Conservation (phyloP, 495 filamentous ascomycete genomes). For the Talaromyces proteolyticus region DNA sequence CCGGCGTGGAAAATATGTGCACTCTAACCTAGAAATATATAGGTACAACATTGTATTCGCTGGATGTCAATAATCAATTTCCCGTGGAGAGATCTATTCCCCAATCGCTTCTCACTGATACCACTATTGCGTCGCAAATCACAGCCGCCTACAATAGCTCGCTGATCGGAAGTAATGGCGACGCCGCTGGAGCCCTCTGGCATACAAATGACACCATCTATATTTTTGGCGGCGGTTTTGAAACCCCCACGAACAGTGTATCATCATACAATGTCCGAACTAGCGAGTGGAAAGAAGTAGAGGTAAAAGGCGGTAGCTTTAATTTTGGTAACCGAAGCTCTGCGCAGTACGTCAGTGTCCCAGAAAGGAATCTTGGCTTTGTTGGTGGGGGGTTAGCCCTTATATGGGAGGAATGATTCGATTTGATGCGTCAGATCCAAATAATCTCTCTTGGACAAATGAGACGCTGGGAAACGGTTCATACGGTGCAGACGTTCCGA, state of each 20-base stretch:
- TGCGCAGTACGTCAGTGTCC: slow-evolving; percentile 8
- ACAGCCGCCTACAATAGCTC: slow-evolving; percentile 1
- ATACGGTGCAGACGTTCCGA: slow-evolving; percentile 6
- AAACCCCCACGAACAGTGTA: slow-evolving; percentile 5
- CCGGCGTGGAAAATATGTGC: not conserved
- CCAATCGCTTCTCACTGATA: slow-evolving; percentile 2
- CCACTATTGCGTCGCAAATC: not conserved
- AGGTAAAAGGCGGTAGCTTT: slow-evolving; percentile 7
- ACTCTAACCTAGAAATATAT: not conserved
- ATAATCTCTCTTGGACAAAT: slow-evolving; percentile 9
- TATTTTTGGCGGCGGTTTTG: slow-evolving; percentile 9
- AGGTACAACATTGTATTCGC: slow-evolving; percentile 4
- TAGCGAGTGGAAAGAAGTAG: slow-evolving; percentile 7
- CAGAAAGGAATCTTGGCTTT: slow-evolving; percentile 8
- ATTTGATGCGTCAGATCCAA: slow-evolving; percentile 8
- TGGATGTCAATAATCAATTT: slow-evolving; percentile 6
- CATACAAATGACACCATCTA: slow-evolving; percentile 7
- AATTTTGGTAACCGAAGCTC: slow-evolving; percentile 9
- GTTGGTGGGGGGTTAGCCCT: slow-evolving; percentile 5
- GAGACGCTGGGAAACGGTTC: slow-evolving; percentile 8
- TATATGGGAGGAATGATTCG: slow-evolving; percentile 12
- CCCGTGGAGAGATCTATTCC: slow-evolving; percentile 7
- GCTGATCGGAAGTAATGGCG: not conserved
- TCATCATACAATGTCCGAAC: slow-evolving; percentile 7
- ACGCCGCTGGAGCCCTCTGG: slow-evolving; percentile 8